A percentile compares a stretch with the other conserved stretches of the same genome.
Conservation (phyloP, 1,139 yeast species). For the Nakaseomyces bracarensis region DNA sequence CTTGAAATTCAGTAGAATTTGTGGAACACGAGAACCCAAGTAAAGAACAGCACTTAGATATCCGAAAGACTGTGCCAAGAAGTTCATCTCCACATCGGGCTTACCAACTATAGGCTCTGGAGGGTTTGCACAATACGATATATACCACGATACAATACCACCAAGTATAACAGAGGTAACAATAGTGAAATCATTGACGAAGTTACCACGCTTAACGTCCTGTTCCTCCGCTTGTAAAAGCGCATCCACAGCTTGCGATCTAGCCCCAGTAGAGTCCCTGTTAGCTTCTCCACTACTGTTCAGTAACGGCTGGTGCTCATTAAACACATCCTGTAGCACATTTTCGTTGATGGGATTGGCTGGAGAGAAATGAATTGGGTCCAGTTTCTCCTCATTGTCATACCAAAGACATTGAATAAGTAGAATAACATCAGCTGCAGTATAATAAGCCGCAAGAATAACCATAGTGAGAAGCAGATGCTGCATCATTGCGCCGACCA, state of each 20-base stretch:
- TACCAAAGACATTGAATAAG: conserved; percentile 75
- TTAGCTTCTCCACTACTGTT: conserved; percentile 12
- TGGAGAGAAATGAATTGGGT: conserved; percentile 76
- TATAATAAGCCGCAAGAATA: conserved; percentile 81
- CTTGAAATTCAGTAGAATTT: conserved; percentile 69
- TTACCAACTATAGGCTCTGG: conserved; percentile 14
- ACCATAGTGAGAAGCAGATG: conserved; percentile 90
- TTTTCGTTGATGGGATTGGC: conserved; percentile 78
- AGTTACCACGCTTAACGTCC: conserved; percentile 15
- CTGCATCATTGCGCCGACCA: conserved; percentile 79
- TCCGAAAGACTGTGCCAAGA: conserved; percentile 80
- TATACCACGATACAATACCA: conserved; percentile 82
- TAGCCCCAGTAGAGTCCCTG: conserved; percentile 12
- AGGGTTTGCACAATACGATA: conserved; percentile 42
- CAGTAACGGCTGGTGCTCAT: conserved; percentile 33
- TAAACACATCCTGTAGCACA: conserved; percentile 49
- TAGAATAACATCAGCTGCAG: conserved; percentile 78
- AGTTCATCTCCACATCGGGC: conserved; percentile 46
- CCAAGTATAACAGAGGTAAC: conserved; percentile 63
- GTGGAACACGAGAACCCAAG: conserved; percentile 85
- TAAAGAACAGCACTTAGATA: conserved; percentile 84
- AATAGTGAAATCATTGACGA: conserved; percentile 46
- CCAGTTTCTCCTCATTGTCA: conserved; percentile 49
- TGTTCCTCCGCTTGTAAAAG: conserved; percentile 8
- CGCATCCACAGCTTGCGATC: conserved; percentile 9